Conservation (phyloP, 352 stramenopile genomes). For the Pseudoperonospora humuli region DNA sequence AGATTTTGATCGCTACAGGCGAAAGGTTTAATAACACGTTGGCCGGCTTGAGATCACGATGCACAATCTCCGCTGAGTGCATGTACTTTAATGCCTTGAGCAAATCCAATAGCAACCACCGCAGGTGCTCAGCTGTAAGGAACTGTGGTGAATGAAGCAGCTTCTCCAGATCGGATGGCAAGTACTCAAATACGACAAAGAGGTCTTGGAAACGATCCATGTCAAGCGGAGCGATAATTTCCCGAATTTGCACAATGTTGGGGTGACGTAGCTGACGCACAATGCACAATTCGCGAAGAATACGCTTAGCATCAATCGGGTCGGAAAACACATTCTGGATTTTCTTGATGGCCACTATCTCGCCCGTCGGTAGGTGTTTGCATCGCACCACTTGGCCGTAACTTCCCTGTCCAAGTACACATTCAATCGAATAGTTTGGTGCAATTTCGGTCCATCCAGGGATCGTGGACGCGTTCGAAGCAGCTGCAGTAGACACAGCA, state of each 20-base stretch:
- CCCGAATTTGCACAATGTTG: constrained; percentile 83
- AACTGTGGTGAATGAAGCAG: constrained; percentile 82
- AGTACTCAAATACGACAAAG: constrained; percentile 83
- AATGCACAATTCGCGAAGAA: constrained; percentile 78
- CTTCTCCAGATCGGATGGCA: constrained; percentile 80
- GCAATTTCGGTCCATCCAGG: constrained; percentile 77
- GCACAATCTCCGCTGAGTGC: constrained; percentile 84
- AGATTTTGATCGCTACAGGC: constrained; percentile 83
- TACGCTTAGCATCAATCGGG: constrained; percentile 82
- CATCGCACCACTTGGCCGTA: constrained; percentile 83
- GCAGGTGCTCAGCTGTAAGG: constrained; percentile 72
- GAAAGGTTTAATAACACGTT: constrained; percentile 86
- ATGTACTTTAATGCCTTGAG: constrained; percentile 88
- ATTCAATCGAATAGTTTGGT: constrained; percentile 80
- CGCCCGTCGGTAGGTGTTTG: constrained; percentile 81
- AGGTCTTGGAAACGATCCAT: constrained; percentile 72
- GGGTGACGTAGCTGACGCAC: constrained; percentile 75
- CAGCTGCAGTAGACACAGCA: constrained; percentile 10
- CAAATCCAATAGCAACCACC: constrained; percentile 78
- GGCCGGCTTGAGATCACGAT: constrained; percentile 82
- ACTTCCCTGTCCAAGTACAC: constrained; percentile 75
- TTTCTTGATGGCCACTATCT: constrained; percentile 86
- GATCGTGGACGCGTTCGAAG: constrained; percentile 67
- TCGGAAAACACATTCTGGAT: constrained; percentile 87
- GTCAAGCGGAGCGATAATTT: constrained; percentile 77